Evolutionary conservation across 1,139 yeast species (phyloP).

Genomic region (Pichia sp.): DNA sequence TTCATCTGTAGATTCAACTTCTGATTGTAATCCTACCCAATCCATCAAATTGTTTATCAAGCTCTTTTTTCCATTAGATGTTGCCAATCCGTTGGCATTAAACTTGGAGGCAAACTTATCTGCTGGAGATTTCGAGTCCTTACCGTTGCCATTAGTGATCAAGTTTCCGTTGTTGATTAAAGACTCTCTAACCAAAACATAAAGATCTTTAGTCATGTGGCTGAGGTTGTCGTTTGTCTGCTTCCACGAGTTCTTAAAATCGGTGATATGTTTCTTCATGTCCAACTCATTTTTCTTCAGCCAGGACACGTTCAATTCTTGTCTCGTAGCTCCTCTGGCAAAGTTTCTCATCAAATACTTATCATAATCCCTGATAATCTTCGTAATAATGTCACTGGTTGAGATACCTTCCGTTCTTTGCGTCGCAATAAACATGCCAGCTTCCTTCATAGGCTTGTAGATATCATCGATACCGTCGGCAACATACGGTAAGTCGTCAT

Average conservation of each 20-base stretch:
- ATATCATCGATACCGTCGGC: slow-evolving; percentile 85
- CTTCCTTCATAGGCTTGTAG: slow-evolving; percentile 83
- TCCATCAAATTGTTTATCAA: slow-evolving; percentile 62
- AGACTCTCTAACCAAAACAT: slow-evolving; percentile 77
- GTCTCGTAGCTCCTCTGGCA: slow-evolving; percentile 95
- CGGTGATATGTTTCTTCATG: slow-evolving; percentile 81
- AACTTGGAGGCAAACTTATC: slow-evolving; percentile 60
- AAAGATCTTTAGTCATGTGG: slow-evolving; percentile 73
- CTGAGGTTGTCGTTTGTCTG: slow-evolving; percentile 67
- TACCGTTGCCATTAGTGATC: slow-evolving; percentile 18
- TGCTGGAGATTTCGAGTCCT: slow-evolving; percentile 40
- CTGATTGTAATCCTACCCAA: slow-evolving; percentile 50
- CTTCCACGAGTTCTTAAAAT: slow-evolving; percentile 80
- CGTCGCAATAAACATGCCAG: slow-evolving; percentile 87
- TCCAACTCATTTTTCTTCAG: slow-evolving; percentile 93
- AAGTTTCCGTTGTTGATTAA: slow-evolving; percentile 41
- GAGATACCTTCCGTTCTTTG: slow-evolving; percentile 96
- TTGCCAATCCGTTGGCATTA: slow-evolving; percentile 49
- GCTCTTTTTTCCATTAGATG: slow-evolving; percentile 34
- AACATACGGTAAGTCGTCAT: slow-evolving; percentile 94
- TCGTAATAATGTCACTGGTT: slow-evolving; percentile 92
- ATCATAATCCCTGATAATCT: slow-evolving; percentile 91
- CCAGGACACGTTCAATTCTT: slow-evolving; percentile 96
- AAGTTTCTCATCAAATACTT: slow-evolving; percentile 94
- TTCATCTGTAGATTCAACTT: slow-evolving; percentile 21